Evolutionary conservation across 1,139 yeast genomes (phyloP).

Genomic region (Wickerhamomyces sp.): DNA sequence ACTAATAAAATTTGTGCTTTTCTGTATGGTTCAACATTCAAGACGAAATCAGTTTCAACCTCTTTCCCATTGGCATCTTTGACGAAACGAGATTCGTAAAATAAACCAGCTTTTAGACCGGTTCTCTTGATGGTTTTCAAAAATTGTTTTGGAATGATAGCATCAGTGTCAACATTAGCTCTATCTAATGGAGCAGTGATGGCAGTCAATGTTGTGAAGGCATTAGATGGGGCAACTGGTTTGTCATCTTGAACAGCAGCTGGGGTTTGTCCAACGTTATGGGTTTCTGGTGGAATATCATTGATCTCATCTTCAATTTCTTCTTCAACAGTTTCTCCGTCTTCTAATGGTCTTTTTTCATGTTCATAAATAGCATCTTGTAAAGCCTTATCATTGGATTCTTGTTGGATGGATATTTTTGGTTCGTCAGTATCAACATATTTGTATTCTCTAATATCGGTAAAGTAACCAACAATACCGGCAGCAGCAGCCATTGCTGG

Average conservation of each 20-base stretch:
- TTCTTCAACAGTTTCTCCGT: constrained; percentile 32
- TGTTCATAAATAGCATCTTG: constrained; percentile 69
- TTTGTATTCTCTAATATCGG: constrained; percentile 81
- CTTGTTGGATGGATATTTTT: constrained; percentile 52
- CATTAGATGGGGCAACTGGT: constrained; percentile 59
- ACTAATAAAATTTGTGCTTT: constrained; percentile 80
- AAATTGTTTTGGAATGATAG: constrained; percentile 97
- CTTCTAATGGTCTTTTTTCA: constrained; percentile 53
- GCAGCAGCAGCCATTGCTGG: constrained; percentile 99
- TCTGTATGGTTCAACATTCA: constrained; percentile 81
- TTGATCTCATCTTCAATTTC: constrained; percentile 43
- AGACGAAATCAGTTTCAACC: constrained; percentile 79
- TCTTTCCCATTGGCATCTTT: constrained; percentile 71
- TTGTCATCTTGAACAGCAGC: constrained; percentile 24
- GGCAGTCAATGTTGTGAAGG: constrained; percentile 72
- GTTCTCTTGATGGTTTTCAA: constrained; percentile 96
- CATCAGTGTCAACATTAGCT: constrained; percentile 97
- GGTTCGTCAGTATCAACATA: constrained; percentile 61
- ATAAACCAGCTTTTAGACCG: constrained; percentile 82
- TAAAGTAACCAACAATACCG: constrained; percentile 84
- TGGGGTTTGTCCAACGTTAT: constrained; percentile 33
- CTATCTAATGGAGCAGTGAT: constrained; percentile 90
- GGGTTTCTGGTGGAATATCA: constrained; percentile 52
- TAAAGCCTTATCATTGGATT: constrained; percentile 49
- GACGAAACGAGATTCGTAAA: constrained; percentile 80